Percentiles rank a stretch among this genome's conserved stretches.
These are phyloP conservation scores for Myrica gale DNA, from an alignment of 306 rosid species.

Conservation along the genomic window DNA sequence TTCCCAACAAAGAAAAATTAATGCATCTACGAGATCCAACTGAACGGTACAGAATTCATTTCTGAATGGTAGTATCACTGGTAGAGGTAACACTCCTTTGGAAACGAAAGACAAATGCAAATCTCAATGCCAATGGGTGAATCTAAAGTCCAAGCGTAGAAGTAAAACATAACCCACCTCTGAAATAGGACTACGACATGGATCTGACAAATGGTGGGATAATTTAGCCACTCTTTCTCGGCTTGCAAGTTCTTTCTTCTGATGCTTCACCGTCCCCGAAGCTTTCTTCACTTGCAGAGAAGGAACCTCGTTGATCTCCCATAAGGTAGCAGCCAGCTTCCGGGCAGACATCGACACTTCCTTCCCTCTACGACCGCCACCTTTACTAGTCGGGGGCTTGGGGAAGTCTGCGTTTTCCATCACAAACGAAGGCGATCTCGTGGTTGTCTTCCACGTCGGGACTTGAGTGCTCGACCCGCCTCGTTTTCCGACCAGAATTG, in stretches of 20 bases:
- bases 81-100: no score
- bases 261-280: slow-evolving; percentile 18
- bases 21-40: not conserved
- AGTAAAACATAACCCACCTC: slow-evolving; percentile 48
- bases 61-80: not conserved
- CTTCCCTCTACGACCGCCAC: slow-evolving; percentile 42
- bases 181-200: slow-evolving; percentile 49
- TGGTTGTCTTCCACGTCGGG: slow-evolving; percentile 64
- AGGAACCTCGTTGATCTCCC: slow-evolving; percentile 67
- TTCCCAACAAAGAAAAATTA: not conserved
- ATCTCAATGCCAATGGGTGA: not conserved
- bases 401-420: slow-evolving; percentile 6
- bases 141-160: not conserved
- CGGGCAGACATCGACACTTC: slow-evolving; percentile 60
- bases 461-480: slow-evolving; percentile 69
- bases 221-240: slow-evolving; percentile 35
- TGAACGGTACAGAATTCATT: not conserved
- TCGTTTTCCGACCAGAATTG: slow-evolving; percentile 49
- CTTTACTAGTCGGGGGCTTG: slow-evolving; percentile 26
- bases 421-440: slow-evolving; percentile 21
- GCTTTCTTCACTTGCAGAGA: slow-evolving; percentile 43
- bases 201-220: slow-evolving; percentile 63
- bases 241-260: slow-evolving; percentile 18
- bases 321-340: slow-evolving; percentile 74
- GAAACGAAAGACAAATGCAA: not conserved